Evolutionary conservation across 257 asterid genomes (phyloP), one percentile per base, ranked within the genome.

Genomic region (Ilex asprella): DNA sequence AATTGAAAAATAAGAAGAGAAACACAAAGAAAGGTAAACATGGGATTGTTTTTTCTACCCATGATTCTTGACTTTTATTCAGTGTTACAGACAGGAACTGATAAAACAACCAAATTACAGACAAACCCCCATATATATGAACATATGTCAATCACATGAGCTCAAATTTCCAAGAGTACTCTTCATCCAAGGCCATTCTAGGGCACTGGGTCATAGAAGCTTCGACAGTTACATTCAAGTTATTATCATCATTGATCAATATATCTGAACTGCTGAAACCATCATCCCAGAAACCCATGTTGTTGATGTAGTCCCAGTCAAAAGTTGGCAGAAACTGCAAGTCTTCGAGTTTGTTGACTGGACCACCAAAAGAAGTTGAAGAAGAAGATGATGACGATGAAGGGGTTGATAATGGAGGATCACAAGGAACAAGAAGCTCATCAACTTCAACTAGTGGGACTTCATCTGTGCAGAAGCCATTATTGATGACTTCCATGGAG

Each of bases 391-490:
- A 53, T 53, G 57, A 53, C 5, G 57, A 53, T 7, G 82, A 43
- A 1, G 85, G 65, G 0, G 84, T 62, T 0, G 85, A 67, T 2
- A 81, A 64, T 2, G 78, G 81, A 66, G 2, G 76, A 69, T 65
- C 66, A 31, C 57, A 63, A 6, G 79, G 71, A 11, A 82, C 74
- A 13, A 85, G 63, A 10, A 87, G 85, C 43, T 88, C 96, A 52
- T 84, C 80, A 6, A 95, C 95, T 41, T 84, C 76, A 32, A 84
- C 76, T 32, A 88, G 64, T 10, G 96, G 96, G 35, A 91, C 86
- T 68, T 91, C 98, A 55, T 88, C 89, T 9, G 75, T 68, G 79
- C 89, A 73, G 76, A 86, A 86, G 58, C 86, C 94, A 60, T 72
- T 77, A 70, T 76, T 79, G 75, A 81, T 80, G 62, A 65, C 78